Base-by-base conservation (phyloP, 116 monocot genomes). In the Iris pallida region DNA sequence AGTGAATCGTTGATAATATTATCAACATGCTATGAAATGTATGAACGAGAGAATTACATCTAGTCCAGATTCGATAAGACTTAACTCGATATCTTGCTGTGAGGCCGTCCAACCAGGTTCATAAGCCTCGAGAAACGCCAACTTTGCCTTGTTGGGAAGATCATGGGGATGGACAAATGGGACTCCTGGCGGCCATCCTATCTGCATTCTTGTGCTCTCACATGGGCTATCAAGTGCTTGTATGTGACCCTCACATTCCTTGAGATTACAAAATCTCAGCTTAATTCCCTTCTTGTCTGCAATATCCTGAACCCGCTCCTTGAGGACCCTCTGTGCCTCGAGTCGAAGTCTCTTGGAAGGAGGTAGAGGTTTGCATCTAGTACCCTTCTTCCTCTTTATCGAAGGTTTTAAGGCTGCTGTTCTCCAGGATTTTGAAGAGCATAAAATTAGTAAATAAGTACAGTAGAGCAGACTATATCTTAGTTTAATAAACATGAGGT, bases 281-380 rank as follows among this genome's bases (percentile, higher is more conserved):
- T 91, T 91, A 69, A 95, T 81, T 15, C 91, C 91, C 66, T 95
- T 95, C 79, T 95, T 91, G 64, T 95, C 91, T 42, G 95, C 95
- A 75, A 91, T 95, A 47, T 91, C 91, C 73, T 88, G 86, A 45
- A 91, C 95, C 53, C 84, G 73, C 65, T 91, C 95, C 73, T 88
- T 88, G 20, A 95, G 86, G 13, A 91, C 91, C 75, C 95, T 85
- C 70, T 95, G 86, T 45, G 95, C 95, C 78, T 88, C 95, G 5
- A 91, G 82, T 11, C 95, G 77, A 42, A 95, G 68, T 75, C 91
- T 91, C 81, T 95, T 95, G 13, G 95, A 95, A 76, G 91, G 95
- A 16, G 95, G 91, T 61, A 95, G 66, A 40, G 82, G 77, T 66
- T 89, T 89, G 73, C 71, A 76, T 45, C 69, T 72, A 4, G 78